Conservation (phyloP, 331 rosid genomes). For the Pyracantha coccinea region DNA sequence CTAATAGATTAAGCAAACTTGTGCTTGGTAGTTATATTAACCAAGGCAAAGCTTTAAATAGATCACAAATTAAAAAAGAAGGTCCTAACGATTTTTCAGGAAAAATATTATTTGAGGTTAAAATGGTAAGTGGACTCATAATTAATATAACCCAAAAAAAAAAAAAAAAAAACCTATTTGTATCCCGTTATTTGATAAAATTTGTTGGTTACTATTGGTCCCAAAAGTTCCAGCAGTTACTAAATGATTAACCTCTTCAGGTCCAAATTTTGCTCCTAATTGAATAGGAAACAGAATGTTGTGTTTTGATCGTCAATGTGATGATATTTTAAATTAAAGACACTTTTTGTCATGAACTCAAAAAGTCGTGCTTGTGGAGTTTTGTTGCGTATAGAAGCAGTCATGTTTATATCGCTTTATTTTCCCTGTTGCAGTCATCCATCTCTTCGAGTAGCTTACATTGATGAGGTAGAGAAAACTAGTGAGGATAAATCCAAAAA, state of each 20-base stretch:
- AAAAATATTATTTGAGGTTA: not conserved
- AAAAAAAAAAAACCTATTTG: not conserved
- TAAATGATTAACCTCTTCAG: not conserved
- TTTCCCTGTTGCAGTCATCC: slow-evolving; percentile 57
- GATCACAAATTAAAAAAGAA: not conserved
- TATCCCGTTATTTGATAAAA: not conserved
- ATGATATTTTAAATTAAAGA: not conserved
- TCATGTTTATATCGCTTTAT: slow-evolving; percentile 12
- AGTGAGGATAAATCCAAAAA: slow-evolving; percentile 51
- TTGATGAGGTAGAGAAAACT: slow-evolving; percentile 90
- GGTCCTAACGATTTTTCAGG: not conserved
- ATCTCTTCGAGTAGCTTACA: slow-evolving; percentile 86
- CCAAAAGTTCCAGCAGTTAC: not conserved
- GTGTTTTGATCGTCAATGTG: not conserved
- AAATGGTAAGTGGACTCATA: not conserved
- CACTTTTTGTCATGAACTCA: not conserved
- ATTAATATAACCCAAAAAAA: not conserved
- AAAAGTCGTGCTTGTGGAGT: not conserved
- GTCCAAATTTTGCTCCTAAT: not conserved
- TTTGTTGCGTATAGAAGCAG: slow-evolving; percentile 1
- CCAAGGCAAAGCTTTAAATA: not conserved
- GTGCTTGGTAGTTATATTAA: not conserved
- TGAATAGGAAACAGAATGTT: not conserved
- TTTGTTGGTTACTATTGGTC: not conserved
- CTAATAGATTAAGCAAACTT: not conserved